These are phyloP conservation scores for Curvularia eragrostidis DNA, from an alignment of 2,329 filamentous ascomycete genomes.

Conservation along the genomic window DNA sequence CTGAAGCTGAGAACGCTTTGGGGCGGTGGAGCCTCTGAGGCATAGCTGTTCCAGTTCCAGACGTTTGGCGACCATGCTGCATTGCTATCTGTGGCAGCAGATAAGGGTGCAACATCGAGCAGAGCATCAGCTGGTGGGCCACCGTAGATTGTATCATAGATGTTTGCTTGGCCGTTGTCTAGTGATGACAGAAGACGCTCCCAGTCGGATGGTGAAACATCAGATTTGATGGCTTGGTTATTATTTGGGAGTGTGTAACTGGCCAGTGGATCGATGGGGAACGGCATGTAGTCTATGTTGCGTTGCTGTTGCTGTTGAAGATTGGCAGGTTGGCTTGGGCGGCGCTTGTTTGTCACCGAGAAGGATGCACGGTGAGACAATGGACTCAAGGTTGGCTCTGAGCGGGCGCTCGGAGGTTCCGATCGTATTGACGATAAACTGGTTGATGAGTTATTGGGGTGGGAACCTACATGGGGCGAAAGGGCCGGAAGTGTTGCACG, in stretches of 20 bases:
- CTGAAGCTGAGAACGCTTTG: conserved; percentile 67
- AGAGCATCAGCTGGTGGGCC: conserved; percentile 60
- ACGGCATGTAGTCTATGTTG: conserved; percentile 59
- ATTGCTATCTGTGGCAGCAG: conserved; percentile 39
- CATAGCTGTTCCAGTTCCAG: conserved; percentile 43
- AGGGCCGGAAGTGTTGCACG: conserved; percentile 54
- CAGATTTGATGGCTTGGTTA: conserved; percentile 50
- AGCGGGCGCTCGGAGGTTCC: conserved; percentile 54
- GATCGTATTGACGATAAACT: conserved; percentile 58
- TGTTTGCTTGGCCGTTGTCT: conserved; percentile 79
- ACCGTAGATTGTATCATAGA: conserved; percentile 84
- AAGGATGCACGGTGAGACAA: conserved; percentile 45
- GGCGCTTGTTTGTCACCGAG: conserved; percentile 46
- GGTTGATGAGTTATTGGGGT: conserved; percentile 57
- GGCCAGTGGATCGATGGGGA: conserved; percentile 49
- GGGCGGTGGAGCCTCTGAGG: conserved; percentile 43
- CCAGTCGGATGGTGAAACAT: conserved; percentile 75
- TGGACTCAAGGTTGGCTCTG: conserved; percentile 57
- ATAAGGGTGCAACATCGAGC: conserved; percentile 40
- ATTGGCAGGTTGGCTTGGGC: conserved; percentile 32
- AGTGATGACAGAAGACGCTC: conserved; percentile 80
- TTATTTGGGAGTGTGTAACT: conserved; percentile 41
- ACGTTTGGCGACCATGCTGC: conserved; percentile 47
- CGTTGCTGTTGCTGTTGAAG: conserved; percentile 35
- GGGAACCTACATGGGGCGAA: conserved; percentile 52